Conservation (phyloP, 164 flowering plant species). For the Stephania yunnanensis region DNA sequence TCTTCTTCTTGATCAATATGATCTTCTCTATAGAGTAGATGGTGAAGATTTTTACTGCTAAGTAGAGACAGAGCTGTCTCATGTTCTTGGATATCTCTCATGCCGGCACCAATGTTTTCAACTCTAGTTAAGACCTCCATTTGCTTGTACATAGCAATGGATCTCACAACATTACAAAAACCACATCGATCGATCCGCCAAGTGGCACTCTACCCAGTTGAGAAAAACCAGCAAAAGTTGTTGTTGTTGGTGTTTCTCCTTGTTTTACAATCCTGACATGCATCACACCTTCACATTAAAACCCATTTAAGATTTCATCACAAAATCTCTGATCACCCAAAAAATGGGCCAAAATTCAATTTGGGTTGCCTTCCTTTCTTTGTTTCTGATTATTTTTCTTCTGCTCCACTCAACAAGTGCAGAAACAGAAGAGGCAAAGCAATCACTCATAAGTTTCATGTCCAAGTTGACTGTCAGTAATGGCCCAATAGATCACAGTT, state of each 20-base stretch:
- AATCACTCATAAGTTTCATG: slow-evolving; percentile 27
- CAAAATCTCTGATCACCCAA: slow-evolving; percentile 3
- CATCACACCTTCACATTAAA: slow-evolving; percentile 1
- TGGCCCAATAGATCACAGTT: slow-evolving; percentile 9
- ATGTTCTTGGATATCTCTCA: slow-evolving; percentile 1
- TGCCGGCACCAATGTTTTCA: slow-evolving; percentile 14
- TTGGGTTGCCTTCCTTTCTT: slow-evolving; percentile 27
- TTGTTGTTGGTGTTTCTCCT: slow-evolving; percentile 16
- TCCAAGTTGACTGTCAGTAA: slow-evolving; percentile 17
- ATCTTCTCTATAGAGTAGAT: neutral
- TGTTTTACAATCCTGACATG: slow-evolving; percentile 10
- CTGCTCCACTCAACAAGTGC: slow-evolving; percentile 20
- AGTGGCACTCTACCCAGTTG: slow-evolving; percentile 11
- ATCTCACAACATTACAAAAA: slow-evolving; percentile 11
- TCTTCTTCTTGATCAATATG: neutral
- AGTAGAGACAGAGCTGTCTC: neutral
- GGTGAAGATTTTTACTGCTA: too few species aligned
- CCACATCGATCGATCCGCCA: slow-evolving; percentile 28
- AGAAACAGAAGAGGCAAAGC: slow-evolving; percentile 23
- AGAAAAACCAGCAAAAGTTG: neutral
- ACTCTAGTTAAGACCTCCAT: neutral
- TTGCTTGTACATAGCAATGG: neutral
- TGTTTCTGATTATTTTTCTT: slow-evolving; percentile 28
- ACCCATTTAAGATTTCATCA: neutral
- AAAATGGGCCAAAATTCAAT: slow-evolving; percentile 23